A percentile compares a stretch with the other conserved stretches of the same genome.
Evolutionary conservation across 139 green algal genomes (phyloP).

Genomic region (Eudorina sp.): DNA sequence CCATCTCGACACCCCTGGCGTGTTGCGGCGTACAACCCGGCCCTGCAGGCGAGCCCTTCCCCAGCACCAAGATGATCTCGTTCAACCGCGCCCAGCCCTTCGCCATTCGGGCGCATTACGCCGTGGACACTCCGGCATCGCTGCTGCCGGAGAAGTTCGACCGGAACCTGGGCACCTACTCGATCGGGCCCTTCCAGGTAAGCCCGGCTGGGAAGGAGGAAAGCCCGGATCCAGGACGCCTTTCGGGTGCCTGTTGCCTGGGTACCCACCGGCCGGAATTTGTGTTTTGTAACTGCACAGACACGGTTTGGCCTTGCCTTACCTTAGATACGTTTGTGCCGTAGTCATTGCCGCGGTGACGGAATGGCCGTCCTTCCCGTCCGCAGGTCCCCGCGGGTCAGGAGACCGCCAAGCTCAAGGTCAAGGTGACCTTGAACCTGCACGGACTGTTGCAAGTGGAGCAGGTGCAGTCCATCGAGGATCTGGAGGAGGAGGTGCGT

Average conservation of each 20-base stretch:
- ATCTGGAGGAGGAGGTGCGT: slow-evolving; percentile 84
- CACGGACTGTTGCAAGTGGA: slow-evolving; percentile 91
- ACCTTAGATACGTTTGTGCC: no score
- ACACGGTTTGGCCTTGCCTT: no score
- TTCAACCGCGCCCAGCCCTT: slow-evolving; percentile 91
- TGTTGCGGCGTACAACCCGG: no score
- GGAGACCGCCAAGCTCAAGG: slow-evolving; percentile 89
- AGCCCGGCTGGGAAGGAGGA: no score
- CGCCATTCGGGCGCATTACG: slow-evolving; percentile 82
- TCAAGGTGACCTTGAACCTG: slow-evolving; percentile 90
- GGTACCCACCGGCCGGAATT: no score
- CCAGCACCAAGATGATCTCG: slow-evolving; percentile 93
- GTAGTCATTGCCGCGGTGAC: no score
- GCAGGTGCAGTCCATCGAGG: slow-evolving; percentile 83
- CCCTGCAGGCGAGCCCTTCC: slow-evolving; percentile 68
- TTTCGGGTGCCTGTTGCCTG: no score
- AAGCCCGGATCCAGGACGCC: no score
- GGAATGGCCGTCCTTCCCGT: not conserved
- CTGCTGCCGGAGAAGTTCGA: slow-evolving; percentile 60
- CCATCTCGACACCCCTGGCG: no score
- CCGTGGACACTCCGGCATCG: slow-evolving; percentile 64
- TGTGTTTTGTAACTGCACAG: no score
- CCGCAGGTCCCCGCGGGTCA: slow-evolving; percentile 49
- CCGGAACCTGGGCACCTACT: slow-evolving; percentile 54
- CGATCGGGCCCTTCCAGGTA: slow-evolving; percentile 68